Evolutionary conservation across 2,329 filamentous ascomycete species (phyloP), one percentile per base, ranked within the genome.

Genomic region (Botrytis pseudocinerea): DNA sequence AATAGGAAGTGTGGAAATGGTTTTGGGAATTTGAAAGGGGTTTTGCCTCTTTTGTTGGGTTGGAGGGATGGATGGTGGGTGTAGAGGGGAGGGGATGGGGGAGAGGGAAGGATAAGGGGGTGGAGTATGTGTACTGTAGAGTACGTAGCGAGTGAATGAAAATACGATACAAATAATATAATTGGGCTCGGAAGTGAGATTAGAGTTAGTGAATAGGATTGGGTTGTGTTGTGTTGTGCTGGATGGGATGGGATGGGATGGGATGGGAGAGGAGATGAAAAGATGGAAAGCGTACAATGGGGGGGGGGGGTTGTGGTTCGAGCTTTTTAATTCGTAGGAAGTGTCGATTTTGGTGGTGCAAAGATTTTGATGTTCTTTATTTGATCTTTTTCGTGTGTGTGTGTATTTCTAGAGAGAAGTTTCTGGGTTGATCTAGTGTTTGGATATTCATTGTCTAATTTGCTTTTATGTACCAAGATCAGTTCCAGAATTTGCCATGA

Each of bases 41-140:
- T 6, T 38, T 38, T 38, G 38, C 38, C 38, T 38, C 38, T 38
- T 38, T 38, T 38, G 38, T 38, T 38, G 7, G 8, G 8, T 38
- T 9, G 38, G 38, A 38, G 8, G 38, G 38, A 38, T 38, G 38
- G 38, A 38, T 38, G 38, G 1, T 38, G 38, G 38, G 1, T 38
- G 6, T 8, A 9, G 10, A 1, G 14, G 12, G 20, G 20, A 4
- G 10, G 8, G 46, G 46, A 25, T 48, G 46, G 57, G 22, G 20
- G n/a, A 59, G 8, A 20, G n/a, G 42, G 18, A 51, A 32, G 28
- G 44, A 48, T 22, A 25, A 46, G 3, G 16, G 20, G 62, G 25
- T 28, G 20, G 35, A 64, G 6, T 59, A 14, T 25, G 59, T 54
- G 64, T 66, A 66, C 64, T 66, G 32, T 66, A 66, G 4, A 54